Conservation (phyloP, 306 rosid genomes). For the Medicago lupulina region DNA sequence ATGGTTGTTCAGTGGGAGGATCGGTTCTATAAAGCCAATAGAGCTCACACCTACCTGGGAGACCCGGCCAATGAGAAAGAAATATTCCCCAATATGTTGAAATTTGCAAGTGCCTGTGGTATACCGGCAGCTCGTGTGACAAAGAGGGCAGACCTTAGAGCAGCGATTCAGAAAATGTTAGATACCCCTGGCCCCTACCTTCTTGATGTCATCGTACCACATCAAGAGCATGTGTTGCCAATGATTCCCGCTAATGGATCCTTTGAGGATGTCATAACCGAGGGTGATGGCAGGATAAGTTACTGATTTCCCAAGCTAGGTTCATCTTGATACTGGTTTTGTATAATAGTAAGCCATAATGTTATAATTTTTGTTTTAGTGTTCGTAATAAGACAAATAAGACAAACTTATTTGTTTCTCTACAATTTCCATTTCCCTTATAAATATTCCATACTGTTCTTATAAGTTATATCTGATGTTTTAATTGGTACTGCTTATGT, state of each 20-base stretch:
- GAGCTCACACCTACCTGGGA: slow-evolving; percentile 85
- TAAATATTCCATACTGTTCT: not conserved
- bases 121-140: slow-evolving; percentile 82
- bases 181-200: slow-evolving; percentile 89
- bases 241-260: slow-evolving; percentile 90
- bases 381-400: not conserved
- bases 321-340: slow-evolving; percentile 29
- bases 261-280: slow-evolving; percentile 82
- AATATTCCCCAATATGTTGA: slow-evolving; percentile 76
- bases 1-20: slow-evolving; percentile 98
- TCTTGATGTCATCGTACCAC: slow-evolving; percentile 86
- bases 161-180: slow-evolving; percentile 86
- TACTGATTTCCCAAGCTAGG: slow-evolving; percentile 46
- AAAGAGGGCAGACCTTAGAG: slow-evolving; percentile 64
- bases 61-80: slow-evolving; percentile 65
- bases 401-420: not conserved
- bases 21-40: slow-evolving; percentile 82
- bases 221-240: slow-evolving; percentile 92
- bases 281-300: slow-evolving; percentile 78
- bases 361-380: slow-evolving; percentile 9
- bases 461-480: not conserved
- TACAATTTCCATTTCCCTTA: not conserved
- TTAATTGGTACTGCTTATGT: not conserved
- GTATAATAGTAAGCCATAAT: slow-evolving; percentile 24
- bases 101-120: slow-evolving; percentile 79